A percentile compares a stretch with the other conserved stretches of the same genome.
phyloP scores from a whole-genome alignment of 2,329 filamentous ascomycete species.

The Fusarium sp. region DNA sequence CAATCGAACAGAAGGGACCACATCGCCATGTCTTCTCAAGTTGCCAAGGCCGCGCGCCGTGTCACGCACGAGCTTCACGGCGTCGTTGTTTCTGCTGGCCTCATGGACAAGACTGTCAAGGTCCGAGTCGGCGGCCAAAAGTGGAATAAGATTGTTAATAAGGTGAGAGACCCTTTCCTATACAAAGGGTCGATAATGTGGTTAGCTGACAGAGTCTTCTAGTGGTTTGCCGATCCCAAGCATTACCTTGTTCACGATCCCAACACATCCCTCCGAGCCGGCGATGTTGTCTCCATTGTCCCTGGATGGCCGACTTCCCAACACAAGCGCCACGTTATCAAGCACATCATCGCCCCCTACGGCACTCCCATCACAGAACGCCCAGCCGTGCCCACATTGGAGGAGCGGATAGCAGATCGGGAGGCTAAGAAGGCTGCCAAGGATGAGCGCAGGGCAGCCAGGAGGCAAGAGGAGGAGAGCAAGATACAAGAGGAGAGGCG shows the following conservation, averaged over 20 bases:
- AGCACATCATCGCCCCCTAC: slow-evolving; percentile 77
- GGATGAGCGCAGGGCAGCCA: slow-evolving; percentile 63
- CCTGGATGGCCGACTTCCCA: slow-evolving; percentile 74
- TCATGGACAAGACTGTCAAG: slow-evolving; percentile 84
- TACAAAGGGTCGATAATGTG: not conserved
- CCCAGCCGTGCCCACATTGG: slow-evolving; percentile 73
- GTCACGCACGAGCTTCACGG: slow-evolving; percentile 69
- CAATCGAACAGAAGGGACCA: slow-evolving; percentile 5
- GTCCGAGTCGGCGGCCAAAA: slow-evolving; percentile 77
- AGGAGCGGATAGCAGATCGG: slow-evolving; percentile 69
- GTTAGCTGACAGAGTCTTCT: slow-evolving; percentile 36
- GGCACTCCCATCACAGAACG: slow-evolving; percentile 73
- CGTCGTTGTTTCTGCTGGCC: slow-evolving; percentile 81
- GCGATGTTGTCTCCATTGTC: slow-evolving; percentile 80
- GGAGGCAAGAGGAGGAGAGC: slow-evolving; percentile 45
- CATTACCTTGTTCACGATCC: slow-evolving; percentile 84
- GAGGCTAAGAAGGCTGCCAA: slow-evolving; percentile 69
- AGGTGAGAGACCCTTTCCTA: slow-evolving; percentile 63
- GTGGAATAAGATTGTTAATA: slow-evolving; percentile 80
- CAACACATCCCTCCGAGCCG: slow-evolving; percentile 76
- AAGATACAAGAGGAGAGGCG: slow-evolving; percentile 47
- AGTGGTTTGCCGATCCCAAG: slow-evolving; percentile 71
- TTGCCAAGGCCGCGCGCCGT: slow-evolving; percentile 58
- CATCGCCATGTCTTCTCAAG: slow-evolving; percentile 55
- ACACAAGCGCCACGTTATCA: slow-evolving; percentile 79